A percentile compares a stretch with the other conserved stretches of the same genome.
These are phyloP conservation scores for Allium sativum DNA, from an alignment of 106 monocot species.

Conservation along the genomic window DNA sequence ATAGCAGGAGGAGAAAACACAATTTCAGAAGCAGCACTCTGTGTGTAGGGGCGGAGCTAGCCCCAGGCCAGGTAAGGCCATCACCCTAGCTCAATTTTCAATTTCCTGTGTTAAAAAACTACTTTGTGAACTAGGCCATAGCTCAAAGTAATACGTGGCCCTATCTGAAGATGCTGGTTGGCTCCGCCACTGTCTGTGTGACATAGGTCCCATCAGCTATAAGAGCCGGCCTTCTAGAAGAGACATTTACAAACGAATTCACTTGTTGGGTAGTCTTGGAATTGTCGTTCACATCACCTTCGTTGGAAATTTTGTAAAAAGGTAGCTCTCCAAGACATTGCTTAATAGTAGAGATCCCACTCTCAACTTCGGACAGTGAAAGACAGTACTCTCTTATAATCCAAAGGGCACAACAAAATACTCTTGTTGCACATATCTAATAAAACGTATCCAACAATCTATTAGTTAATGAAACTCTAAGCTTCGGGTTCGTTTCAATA, in stretches of 20 bases:
- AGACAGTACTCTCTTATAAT: conserved; percentile 84
- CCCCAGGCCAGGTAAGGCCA: no score
- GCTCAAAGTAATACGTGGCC: no score
- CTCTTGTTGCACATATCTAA: conserved; percentile 69
- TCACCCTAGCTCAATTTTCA: no score
- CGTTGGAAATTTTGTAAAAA: conserved; percentile 46
- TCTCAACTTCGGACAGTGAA: conserved; percentile 74
- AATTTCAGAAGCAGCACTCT: conserved; percentile 79
- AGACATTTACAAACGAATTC: conserved; percentile 35
- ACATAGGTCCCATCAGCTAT: conserved; percentile 91
- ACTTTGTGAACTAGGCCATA: no score
- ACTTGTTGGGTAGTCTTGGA: conserved; percentile 29
- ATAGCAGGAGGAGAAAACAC: conserved; percentile 40
- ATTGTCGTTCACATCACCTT: conserved; percentile 26
- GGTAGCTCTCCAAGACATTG: conserved; percentile 87
- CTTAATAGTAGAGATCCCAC: conserved; percentile 67
- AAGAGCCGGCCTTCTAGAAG: conserved; percentile 70
- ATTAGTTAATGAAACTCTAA: conserved; percentile 63
- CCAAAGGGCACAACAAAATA: conserved; percentile 78
- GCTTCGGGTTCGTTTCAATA: conserved; percentile 78
- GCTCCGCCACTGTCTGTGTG: no score
- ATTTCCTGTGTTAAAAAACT: no score
- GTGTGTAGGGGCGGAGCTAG: no score
- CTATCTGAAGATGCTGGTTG: no score
- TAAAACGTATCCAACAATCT: conserved; percentile 76